These are phyloP conservation scores for Fusarium tricinctum DNA, from an alignment of 2,329 filamentous ascomycete genomes.

Conservation along the genomic window DNA sequence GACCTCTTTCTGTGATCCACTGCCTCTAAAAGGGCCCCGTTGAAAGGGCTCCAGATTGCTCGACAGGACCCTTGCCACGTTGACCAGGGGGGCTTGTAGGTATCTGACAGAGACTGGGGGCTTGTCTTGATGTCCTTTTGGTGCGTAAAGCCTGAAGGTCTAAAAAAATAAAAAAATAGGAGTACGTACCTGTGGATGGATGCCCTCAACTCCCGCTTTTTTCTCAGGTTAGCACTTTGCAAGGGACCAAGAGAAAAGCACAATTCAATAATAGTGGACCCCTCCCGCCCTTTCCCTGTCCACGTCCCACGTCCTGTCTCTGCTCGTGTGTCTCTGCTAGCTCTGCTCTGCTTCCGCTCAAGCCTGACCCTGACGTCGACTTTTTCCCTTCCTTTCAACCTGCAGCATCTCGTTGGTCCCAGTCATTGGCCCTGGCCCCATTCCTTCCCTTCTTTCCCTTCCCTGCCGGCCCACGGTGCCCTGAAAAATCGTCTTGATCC, in stretches of 20 bases:
- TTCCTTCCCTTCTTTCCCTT: constrained; percentile 45
- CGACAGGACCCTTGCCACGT: constrained; percentile 41
- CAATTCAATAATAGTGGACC: constrained; percentile 40
- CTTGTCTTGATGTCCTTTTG: constrained; percentile 25
- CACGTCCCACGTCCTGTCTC: background rate
- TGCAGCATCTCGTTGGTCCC: constrained; percentile 41
- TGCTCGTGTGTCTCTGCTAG: constrained; percentile 1
- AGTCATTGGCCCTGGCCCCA: constrained; percentile 37
- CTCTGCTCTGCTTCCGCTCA: constrained; percentile 22
- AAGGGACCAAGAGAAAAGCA: constrained; percentile 37
- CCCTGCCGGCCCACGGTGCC: constrained; percentile 37
- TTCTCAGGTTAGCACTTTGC: constrained; percentile 17
- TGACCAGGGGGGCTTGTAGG: constrained; percentile 27
- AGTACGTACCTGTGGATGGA: constrained; percentile 20
- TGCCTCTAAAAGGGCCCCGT: constrained; percentile 27
- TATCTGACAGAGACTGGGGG: constrained; percentile 30
- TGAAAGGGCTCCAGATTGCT: constrained; percentile 34
- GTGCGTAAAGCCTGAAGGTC: constrained; percentile 29
- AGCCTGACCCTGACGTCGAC: constrained; percentile 45
- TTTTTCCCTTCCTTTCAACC: constrained; percentile 41
- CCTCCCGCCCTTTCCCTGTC: constrained; percentile 34
- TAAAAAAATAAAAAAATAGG: constrained; percentile 24
- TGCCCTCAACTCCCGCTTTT: constrained; percentile 27
- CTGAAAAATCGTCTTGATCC: constrained; percentile 50
- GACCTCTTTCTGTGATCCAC: constrained; percentile 22